Evolutionary conservation across 2,329 filamentous ascomycete species (phyloP).

Genomic region (Aspergillus alliaceus): DNA sequence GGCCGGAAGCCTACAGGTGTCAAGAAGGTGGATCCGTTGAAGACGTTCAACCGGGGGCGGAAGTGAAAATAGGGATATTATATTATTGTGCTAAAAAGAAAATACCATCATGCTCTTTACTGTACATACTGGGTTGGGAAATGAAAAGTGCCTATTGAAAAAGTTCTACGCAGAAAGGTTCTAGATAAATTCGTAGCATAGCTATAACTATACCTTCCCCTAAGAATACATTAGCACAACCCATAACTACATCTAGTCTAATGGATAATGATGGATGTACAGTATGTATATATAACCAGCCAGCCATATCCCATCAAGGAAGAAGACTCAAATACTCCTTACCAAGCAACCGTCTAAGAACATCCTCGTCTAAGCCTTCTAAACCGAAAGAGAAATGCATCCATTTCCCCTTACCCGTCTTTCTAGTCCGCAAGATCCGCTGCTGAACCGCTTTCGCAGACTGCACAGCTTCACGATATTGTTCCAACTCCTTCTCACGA

Average conservation of each 20-base stretch:
- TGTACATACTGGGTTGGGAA: background rate
- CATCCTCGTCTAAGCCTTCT: slow-evolving; percentile 20
- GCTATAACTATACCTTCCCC: too few species aligned
- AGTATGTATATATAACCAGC: background rate
- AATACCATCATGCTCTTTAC: background rate
- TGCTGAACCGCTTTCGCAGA: slow-evolving; percentile 32
- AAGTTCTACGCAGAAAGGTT: too few species aligned
- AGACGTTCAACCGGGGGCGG: slow-evolving; percentile 71
- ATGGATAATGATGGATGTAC: background rate
- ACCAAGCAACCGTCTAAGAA: slow-evolving; percentile 19
- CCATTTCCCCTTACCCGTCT: slow-evolving; percentile 39
- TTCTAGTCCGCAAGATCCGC: slow-evolving; percentile 32
- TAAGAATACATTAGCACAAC: background rate
- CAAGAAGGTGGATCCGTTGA: slow-evolving; percentile 75
- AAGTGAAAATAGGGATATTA: slow-evolving; percentile 22
- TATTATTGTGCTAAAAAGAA: background rate
- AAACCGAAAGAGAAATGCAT: slow-evolving; percentile 36
- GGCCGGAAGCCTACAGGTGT: slow-evolving; percentile 50
- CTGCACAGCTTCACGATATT: slow-evolving; percentile 27
- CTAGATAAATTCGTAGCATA: too few species aligned
- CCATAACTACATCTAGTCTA: too few species aligned
- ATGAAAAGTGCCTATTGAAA: background rate
- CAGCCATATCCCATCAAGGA: background rate
- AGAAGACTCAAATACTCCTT: slow-evolving; percentile 9
- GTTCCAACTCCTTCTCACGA: slow-evolving; percentile 31